A percentile compares a stretch with the other conserved stretches of the same genome.
Conservation (phyloP, 352 stramenopile genomes). For the Phytophthora sojae region DNA sequence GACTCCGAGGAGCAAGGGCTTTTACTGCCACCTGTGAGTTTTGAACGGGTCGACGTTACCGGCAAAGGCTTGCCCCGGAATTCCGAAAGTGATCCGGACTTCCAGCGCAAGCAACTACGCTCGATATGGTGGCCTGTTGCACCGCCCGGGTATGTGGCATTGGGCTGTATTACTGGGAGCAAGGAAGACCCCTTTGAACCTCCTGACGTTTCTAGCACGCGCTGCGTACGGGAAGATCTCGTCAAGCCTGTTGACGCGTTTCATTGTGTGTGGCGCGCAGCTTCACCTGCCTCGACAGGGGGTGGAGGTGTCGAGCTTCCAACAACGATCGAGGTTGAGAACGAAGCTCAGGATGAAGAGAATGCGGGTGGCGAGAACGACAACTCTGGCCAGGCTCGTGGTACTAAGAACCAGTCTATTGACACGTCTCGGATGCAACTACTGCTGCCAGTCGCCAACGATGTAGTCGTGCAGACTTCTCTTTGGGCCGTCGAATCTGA, state of each 20-base stretch:
- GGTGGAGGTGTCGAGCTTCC: constrained; percentile 43
- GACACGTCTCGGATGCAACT: constrained; percentile 31
- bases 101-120: constrained; percentile 85
- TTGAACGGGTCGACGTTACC: constrained; percentile 85
- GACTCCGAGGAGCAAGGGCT: constrained; percentile 58
- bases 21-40: constrained; percentile 69
- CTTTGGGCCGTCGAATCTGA: constrained; percentile 74
- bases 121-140: constrained; percentile 88
- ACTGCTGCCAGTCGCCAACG: constrained; percentile 42
- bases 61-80: constrained; percentile 85
- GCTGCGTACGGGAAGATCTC: constrained; percentile 84
- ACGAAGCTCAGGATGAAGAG: constrained; percentile 36
- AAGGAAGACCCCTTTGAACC: constrained; percentile 85
- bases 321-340: constrained; percentile 41
- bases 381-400: constrained; percentile 4
- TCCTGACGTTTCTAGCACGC: constrained; percentile 52
- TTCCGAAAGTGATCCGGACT: constrained; percentile 73
- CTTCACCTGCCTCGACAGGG: constrained; percentile 38
- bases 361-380: constrained; percentile 20
- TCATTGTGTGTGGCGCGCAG: constrained; percentile 67
- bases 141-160: constrained; percentile 73
- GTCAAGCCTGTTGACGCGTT: constrained; percentile 70
- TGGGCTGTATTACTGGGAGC: constrained; percentile 81
- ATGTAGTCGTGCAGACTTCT: constrained; percentile 70
- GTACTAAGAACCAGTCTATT: constrained; percentile 51